Base-by-base conservation (phyloP, 768 basidiomycete species). In the Panaeolus papilionaceus region DNA sequence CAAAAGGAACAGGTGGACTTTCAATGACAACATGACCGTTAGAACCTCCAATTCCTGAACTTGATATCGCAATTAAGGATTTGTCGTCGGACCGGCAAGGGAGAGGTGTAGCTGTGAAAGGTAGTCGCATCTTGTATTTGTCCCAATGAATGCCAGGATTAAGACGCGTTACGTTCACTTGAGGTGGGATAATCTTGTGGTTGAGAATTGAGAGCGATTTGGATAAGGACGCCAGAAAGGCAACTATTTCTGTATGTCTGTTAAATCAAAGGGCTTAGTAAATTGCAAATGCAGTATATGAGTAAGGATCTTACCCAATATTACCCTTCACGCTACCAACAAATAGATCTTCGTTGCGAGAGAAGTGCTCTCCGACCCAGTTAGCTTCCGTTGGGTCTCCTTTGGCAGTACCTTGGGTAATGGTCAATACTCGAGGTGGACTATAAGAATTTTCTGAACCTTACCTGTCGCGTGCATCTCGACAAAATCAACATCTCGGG, bases 351-450 rank as follows among this genome's bases (percentile, higher is more conserved):
- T 76, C 75, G 9, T 72, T 69, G 14, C 78, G 70, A 62, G 70
- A 69, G 68, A 82, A 83, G 18, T 72, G 54, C 39, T 74, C 73
- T 0, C 85, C 85, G 20, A 83, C 82, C 74, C 82, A 82, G 65
- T 85, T 86, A 10, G 81, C 82, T 70, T 87, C 86, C 1, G 79
- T 82, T 1, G 86, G 85, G 68, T 87, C 86, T 0, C 85, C 86
- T 38, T 74, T 77, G 44, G 81, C 78, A 2, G 86, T 86, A 23
- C 73, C 73, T 74, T 44, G 26, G 14, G 18, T 26, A 28, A 40
- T 40, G 14, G 39, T 40, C 14, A 40, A 40, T 40, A 40, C 11
- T 40, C 14, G 39, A 10, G 3, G 39, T 14, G 39, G 11, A 14
- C 9, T 14, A 40, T 10, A 2, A 40, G 11, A 49, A 18, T 38